A percentile compares a stretch with the other conserved stretches of the same genome.
Conservation (phyloP, 2,329 filamentous ascomycete species). For the Catunica adiposa region DNA sequence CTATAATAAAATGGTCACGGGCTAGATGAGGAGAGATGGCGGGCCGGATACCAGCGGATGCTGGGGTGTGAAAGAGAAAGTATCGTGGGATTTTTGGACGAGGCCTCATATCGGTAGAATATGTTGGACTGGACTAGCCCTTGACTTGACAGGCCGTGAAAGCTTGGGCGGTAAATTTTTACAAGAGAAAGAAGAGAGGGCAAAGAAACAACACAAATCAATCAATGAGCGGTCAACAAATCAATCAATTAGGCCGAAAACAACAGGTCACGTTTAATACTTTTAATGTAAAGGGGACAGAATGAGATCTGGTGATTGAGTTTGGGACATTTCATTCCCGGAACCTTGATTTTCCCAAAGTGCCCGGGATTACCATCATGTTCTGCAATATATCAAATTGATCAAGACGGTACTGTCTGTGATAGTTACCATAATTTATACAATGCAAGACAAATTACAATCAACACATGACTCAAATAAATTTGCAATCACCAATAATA, state of each 20-base stretch:
- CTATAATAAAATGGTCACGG: no score
- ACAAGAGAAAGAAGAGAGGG: neutral
- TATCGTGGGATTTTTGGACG: neutral
- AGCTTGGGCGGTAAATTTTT: neutral
- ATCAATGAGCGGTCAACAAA: neutral
- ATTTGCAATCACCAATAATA: no score
- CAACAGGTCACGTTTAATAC: neutral
- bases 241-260: neutral
- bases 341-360: neutral
- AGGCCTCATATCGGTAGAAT: neutral
- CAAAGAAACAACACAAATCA: no score
- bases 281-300: neutral
- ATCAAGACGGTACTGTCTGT: no score
- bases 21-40: neutral
- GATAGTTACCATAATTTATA: no score
- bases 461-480: no score
- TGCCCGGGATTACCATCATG: neutral
- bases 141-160: neutral
- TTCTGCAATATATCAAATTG: no score
- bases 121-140: neutral
- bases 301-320: neutral
- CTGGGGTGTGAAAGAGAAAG: neutral
- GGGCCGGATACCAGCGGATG: neutral
- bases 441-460: no score
- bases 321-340: neutral